phyloP scores from a whole-genome alignment of 2,329 filamentous ascomycete genomes.

The Rhinocladiella mackenziei region DNA sequence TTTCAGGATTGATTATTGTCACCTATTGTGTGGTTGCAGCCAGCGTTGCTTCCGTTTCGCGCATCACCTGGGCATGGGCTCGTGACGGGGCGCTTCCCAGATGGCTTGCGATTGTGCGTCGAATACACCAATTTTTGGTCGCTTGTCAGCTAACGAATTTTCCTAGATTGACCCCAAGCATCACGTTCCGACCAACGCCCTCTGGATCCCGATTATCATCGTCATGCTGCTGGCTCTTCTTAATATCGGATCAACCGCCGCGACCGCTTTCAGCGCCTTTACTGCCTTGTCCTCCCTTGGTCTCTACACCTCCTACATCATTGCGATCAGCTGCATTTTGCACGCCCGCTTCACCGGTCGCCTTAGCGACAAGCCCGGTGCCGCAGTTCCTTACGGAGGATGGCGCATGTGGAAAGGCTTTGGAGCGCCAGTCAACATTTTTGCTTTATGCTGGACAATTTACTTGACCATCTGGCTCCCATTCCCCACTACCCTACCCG shows the following conservation, averaged over 20 bases:
- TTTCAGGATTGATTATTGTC: slow-evolving; percentile 38
- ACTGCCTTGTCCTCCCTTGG: slow-evolving; percentile 38
- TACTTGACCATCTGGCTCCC: slow-evolving; percentile 34
- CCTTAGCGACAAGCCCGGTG: slow-evolving; percentile 25
- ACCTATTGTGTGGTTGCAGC: slow-evolving; percentile 41
- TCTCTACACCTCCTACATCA: slow-evolving; percentile 41
- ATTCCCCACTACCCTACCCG: slow-evolving; percentile 36
- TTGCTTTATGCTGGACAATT: slow-evolving; percentile 35
- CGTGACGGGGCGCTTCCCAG: slow-evolving; percentile 46
- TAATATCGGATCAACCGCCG: slow-evolving; percentile 39
- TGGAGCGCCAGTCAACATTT: slow-evolving; percentile 35
- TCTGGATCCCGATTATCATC: slow-evolving; percentile 37
- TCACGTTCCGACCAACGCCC: slow-evolving; percentile 39
- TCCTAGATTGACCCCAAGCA: slow-evolving; percentile 36
- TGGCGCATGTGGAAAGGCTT: slow-evolving; percentile 34
- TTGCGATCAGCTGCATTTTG: slow-evolving; percentile 35
- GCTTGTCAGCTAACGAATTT: no score
- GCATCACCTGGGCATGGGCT: slow-evolving; percentile 50
- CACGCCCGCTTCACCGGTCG: slow-evolving; percentile 31
- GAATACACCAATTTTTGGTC: background rate
- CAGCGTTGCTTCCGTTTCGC: slow-evolving; percentile 46
- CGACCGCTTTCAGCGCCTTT: slow-evolving; percentile 38
- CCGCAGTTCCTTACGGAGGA: slow-evolving; percentile 29
- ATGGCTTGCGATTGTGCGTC: slow-evolving; percentile 34
- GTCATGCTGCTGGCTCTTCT: slow-evolving; percentile 38